Evolutionary conservation across 2,329 filamentous ascomycete species (phyloP), one percentile per base, ranked within the genome.

Genomic region (Hymenoscyphus repandus): DNA sequence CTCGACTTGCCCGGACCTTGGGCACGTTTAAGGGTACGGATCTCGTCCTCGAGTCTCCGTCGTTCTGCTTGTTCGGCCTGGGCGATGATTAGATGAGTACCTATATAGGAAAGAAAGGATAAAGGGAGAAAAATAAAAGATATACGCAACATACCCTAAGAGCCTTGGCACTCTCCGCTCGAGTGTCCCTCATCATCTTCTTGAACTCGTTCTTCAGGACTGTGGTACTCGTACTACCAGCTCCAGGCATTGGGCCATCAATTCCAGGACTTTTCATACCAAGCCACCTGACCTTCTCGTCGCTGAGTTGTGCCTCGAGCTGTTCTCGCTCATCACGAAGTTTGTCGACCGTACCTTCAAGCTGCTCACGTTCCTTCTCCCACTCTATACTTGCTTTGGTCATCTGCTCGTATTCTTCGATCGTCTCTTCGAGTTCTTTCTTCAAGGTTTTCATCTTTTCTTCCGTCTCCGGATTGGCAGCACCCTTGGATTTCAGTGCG

Each of bases 131-230:
- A 48, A 12, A 34, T 27, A 30, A 47, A 17, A 38, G 31, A 50
- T 4, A 4, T 27, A 7, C 22, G 22, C 22, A 54, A 72, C 80
- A 70, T 68, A 88, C 85, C 72, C 79, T 81, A 50, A 88, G 64
- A 53, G 76, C 72, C 69, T 78, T 85, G 61, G 82, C 71, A 54
- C 79, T 83, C 66, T 89, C 85, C 1, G 76, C 74, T 54, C 84
- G 78, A 43, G 82, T 82, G 62, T 88, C 84, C 56, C 83, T 76
- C 84, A 88, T 88, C 85, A 88, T 88, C 72, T 85, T 88, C 73
- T 86, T 87, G 65, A 89, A 89, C 66, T 89, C 85, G 55, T 83
- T 83, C 68, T 83, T 82, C 62, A 89, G 64, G 37, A 88, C 82
- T 68, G 79, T 79, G 20, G 82, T 84, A 59, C 82, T 86, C 10